Conservation (phyloP, 75 land plant species). For the Pinus albicaulis region DNA sequence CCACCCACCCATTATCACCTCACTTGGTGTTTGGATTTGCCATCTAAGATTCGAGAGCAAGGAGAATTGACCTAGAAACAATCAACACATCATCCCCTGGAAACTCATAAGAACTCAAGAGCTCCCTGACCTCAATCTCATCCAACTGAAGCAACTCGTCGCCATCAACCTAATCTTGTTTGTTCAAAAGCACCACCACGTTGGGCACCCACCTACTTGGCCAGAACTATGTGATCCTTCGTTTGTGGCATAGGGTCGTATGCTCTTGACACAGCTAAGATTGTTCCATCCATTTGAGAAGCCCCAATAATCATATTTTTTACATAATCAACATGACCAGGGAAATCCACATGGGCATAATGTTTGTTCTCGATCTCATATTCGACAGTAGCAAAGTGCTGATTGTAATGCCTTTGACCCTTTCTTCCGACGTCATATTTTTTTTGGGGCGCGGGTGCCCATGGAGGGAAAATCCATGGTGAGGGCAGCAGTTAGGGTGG, state of each 20-base stretch:
- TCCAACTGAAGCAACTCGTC: slow-evolving; percentile 81
- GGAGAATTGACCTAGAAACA: slow-evolving; percentile 77
- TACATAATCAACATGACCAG: too few species aligned
- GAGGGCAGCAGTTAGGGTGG: slow-evolving; percentile 92
- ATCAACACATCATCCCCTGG: too few species aligned
- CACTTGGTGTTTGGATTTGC: too few species aligned
- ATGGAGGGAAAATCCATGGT: slow-evolving; percentile 85
- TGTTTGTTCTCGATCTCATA: too few species aligned
- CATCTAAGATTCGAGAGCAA: slow-evolving; percentile 76
- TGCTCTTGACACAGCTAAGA: slow-evolving; percentile 81
- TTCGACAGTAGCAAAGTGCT: too few species aligned
- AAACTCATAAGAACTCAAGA: too few species aligned
- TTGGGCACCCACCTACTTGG: slow-evolving; percentile 94
- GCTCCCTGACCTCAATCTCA: too few species aligned
- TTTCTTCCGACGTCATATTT: slow-evolving; percentile 95
- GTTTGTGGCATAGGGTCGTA: slow-evolving; percentile 99
- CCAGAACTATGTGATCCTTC: slow-evolving; percentile 92
- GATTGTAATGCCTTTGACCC: too few species aligned
- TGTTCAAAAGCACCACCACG: slow-evolving; percentile 88
- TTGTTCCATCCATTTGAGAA: slow-evolving; percentile 96
- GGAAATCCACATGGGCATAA: too few species aligned
- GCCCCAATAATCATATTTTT: slow-evolving; percentile 92
- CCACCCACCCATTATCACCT: too few species aligned
- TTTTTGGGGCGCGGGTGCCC: slow-evolving; percentile 71
- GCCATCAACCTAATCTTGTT: too few species aligned